Percentiles rank a stretch among this genome's conserved stretches.
Conservation (phyloP, 2,329 filamentous ascomycete genomes). For the Zymoseptoria pseudotritici region DNA sequence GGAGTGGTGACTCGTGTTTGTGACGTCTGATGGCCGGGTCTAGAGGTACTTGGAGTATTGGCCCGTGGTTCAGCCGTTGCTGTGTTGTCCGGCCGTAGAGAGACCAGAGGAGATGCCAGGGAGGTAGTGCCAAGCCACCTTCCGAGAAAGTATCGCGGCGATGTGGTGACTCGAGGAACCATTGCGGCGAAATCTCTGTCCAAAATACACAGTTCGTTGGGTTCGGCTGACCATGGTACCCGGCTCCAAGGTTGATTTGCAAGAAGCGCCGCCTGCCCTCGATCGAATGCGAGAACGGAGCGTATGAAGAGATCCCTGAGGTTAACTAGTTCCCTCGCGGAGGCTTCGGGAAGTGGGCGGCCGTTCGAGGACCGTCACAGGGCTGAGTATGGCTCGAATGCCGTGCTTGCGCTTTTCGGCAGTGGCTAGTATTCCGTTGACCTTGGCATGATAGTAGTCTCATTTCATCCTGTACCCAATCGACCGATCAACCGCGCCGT, state of each 20-base stretch:
- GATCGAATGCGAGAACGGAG: not conserved
- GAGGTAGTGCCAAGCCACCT: not conserved
- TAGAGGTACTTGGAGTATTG: not conserved
- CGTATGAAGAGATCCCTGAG: not conserved
- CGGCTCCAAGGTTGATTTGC: not conserved
- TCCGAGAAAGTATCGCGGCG: not conserved
- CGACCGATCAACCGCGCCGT: slow-evolving; percentile 11
- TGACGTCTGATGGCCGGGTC: not conserved
- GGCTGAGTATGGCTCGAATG: not conserved
- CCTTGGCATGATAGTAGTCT: not conserved
- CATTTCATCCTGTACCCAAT: not conserved
- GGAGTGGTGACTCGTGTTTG: not conserved
- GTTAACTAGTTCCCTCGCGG: not conserved
- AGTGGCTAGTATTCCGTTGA: not conserved
- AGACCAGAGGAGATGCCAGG: not conserved
- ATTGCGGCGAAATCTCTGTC: not conserved
- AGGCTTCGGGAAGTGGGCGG: not conserved
- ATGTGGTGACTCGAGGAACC: not conserved
- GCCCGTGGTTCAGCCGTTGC: too few species aligned
- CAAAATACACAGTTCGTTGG: not conserved
- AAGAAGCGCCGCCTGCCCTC: not conserved
- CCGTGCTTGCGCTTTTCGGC: not conserved
- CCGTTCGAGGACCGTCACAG: not conserved
- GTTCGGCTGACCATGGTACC: not conserved
- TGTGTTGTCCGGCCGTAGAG: not conserved